Conservation (phyloP, 2,329 filamentous ascomycete species). For the Fusarium drepaniforme region DNA sequence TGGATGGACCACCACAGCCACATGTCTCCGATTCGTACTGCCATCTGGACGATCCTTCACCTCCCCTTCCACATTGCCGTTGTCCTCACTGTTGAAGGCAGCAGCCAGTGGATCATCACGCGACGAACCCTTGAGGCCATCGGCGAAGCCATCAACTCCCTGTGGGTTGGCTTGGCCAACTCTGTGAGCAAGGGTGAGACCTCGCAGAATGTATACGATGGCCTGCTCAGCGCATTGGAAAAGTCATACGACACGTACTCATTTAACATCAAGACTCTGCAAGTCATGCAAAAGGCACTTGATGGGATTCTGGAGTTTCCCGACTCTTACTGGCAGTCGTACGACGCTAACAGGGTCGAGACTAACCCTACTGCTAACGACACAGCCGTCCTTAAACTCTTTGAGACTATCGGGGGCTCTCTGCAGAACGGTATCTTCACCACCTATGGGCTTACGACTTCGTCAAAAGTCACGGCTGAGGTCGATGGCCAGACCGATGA, state of each 20-base stretch:
- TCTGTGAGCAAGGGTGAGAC: not conserved
- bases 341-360: accelerated
- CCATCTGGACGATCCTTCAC: not conserved
- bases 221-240: not conserved
- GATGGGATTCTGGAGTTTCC: accelerated
- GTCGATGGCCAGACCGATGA: too few species aligned
- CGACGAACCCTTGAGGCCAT: not conserved
- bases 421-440: not conserved
- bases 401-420: accelerated
- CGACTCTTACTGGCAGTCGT: not conserved
- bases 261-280: not conserved
- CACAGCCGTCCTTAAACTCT: accelerated
- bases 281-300: accelerated
- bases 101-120: not conserved
- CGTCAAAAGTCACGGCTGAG: not conserved
- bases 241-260: not conserved
- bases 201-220: too few species aligned
- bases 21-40: not conserved
- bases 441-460: not conserved
- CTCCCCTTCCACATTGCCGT: not conserved
- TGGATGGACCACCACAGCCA: not conserved
- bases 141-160: accelerated
- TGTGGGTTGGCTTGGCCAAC: accelerated
- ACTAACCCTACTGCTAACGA: not conserved
- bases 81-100: not conserved